Base-by-base conservation (phyloP, 2,329 filamentous ascomycete species). In the Westerdykella ornata region DNA sequence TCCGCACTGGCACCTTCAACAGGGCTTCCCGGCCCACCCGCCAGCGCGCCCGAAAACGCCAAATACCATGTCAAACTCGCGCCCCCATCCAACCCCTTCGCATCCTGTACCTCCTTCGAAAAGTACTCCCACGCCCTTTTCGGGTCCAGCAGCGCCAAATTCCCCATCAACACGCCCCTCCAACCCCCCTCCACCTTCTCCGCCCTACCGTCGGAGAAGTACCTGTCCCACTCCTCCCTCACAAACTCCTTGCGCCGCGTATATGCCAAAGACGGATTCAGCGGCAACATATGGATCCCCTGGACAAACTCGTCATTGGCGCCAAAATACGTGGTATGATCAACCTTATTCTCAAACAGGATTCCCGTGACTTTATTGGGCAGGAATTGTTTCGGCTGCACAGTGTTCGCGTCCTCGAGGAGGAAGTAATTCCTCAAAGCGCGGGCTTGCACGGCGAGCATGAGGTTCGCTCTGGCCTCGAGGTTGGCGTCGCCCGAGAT, bases 301-400 rank as follows among this genome's bases (percentile, higher is more conserved):
- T 82, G 71, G 37, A 94, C 78, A 56, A 80, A 88, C 68, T 94
- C 86, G 4, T 69, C 44, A 16, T 63, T 61, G 8, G 41, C 66
- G 31, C 88, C 88, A 58, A 98, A 98, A 67, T 89, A 97, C 1
- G 92, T 67, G 3, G 85, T 85, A 66, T 97, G 89, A 63, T 98
- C 88, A 43, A 89, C 77, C 67, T 98, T 98, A 72, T 97, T 97
- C 69, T 97, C 92, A 56, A 97, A 97, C 11, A 95, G 64, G 4
- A 82, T 81, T 7, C 78, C 78, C 2, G 77, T 77, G 2, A 77
- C 78, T 67, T 87, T 89, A 73, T 97, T 98, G 36, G 74, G 80
- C 47, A 89, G 81, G 59, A 95, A 96, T 6, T 81, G 71, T 2
- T 73, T 57, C 0, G 92, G 92, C 59, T 95, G 80, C 35, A 81